Conservation (phyloP, 495 filamentous ascomycete species). For the Talaromyces thailandensis region DNA sequence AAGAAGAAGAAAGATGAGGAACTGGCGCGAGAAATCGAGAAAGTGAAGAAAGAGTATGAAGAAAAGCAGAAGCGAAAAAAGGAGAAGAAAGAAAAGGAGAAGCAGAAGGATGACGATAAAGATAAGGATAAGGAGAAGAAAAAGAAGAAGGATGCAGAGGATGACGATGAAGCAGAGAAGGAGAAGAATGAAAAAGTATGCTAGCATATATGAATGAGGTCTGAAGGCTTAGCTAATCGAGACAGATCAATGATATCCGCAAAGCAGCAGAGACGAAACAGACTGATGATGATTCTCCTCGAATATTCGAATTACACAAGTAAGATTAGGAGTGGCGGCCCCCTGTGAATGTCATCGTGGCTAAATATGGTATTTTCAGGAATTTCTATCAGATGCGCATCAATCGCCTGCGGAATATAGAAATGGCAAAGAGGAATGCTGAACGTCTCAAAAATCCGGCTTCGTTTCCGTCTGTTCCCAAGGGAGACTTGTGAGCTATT, state of each 20-base stretch:
- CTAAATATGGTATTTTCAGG: constrained; percentile 28
- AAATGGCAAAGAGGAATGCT: constrained; percentile 71
- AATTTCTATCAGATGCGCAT: constrained; percentile 81
- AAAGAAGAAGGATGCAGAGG: constrained; percentile 10
- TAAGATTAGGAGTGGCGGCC: constrained; percentile 23
- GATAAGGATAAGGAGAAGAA: constrained; percentile 29
- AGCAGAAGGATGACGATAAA: constrained; percentile 39
- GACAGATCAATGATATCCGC: neutral
- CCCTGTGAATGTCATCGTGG: neutral
- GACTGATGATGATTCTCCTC: constrained; percentile 40
- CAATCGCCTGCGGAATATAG: constrained; percentile 66
- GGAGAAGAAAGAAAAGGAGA: constrained; percentile 38
- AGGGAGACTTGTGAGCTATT: constrained; percentile 41
- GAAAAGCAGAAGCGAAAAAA: constrained; percentile 62
- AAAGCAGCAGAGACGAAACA: constrained; percentile 14
- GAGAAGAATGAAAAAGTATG: constrained; percentile 47
- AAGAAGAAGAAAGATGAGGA: constrained; percentile 57
- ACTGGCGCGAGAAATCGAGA: constrained; percentile 63
- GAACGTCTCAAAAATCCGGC: constrained; percentile 72
- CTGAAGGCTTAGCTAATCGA: neutral
- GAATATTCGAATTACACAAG: constrained; percentile 83
- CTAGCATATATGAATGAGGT: neutral
- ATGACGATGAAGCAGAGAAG: constrained; percentile 32
- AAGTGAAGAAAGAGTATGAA: constrained; percentile 74
- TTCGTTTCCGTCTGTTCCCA: constrained; percentile 78